These are phyloP conservation scores for Spinellus fusiger DNA, from an alignment of 192 early-diverging fungal genomes.

Conservation along the genomic window DNA sequence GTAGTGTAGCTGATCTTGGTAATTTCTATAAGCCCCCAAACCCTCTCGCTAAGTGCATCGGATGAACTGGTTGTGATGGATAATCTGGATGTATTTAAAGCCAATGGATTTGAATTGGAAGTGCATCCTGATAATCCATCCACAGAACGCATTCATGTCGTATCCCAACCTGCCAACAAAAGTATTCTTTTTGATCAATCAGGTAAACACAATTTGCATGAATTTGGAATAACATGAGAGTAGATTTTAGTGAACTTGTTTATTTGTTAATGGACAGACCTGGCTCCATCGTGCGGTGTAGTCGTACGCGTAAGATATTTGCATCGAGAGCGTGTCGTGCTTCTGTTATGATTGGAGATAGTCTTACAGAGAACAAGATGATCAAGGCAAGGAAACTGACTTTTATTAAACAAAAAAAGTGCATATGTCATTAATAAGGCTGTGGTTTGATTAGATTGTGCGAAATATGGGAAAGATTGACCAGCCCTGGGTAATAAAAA, in stretches of 20 bases:
- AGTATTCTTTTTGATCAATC: constrained; percentile 65
- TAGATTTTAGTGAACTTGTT: constrained; percentile 73
- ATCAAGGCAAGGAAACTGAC: constrained; percentile 34
- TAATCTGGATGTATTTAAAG: constrained; percentile 57
- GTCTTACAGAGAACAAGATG: constrained; percentile 69
- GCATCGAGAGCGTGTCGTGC: constrained; percentile 89
- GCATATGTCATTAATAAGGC: not conserved
- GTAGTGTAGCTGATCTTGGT: not conserved
- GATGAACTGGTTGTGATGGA: constrained; percentile 80
- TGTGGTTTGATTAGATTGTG: constrained; percentile 51
- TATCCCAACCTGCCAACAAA: constrained; percentile 72
- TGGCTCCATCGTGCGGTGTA: constrained; percentile 59
- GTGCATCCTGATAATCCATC: constrained; percentile 53
- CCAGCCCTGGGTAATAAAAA: constrained; percentile 77
- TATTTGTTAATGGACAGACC: constrained; percentile 43
- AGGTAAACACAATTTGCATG: constrained; percentile 24
- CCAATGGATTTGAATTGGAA: constrained; percentile 78
- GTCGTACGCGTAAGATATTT: constrained; percentile 64
- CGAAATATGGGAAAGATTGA: constrained; percentile 76
- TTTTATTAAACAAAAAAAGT: not conserved
- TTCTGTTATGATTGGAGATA: constrained; percentile 88
- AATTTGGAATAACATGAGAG: not conserved
- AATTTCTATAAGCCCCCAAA: constrained; percentile 47
- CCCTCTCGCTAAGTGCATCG: constrained; percentile 64
- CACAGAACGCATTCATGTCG: constrained; percentile 56